These are phyloP conservation scores for Rhynchosporium agropyri DNA, from an alignment of 2,329 filamentous ascomycete species.

Conservation along the genomic window DNA sequence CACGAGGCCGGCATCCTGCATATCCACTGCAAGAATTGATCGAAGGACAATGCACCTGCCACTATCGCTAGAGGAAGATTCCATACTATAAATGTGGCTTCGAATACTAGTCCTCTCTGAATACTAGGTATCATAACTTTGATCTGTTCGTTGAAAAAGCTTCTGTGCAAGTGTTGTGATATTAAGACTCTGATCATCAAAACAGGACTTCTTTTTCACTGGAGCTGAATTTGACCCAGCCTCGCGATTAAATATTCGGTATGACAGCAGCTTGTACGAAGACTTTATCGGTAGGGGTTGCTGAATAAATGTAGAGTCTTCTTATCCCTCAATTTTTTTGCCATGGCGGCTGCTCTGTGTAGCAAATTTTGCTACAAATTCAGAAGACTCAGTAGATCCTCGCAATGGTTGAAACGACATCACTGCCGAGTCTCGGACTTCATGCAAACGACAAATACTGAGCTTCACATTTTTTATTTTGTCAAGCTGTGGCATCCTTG, in stretches of 20 bases:
- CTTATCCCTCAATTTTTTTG: neutral
- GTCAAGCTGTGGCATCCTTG: neutral
- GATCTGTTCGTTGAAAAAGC: too few species aligned
- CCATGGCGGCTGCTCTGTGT: neutral
- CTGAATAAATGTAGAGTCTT: too few species aligned
- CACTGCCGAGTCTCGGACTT: neutral
- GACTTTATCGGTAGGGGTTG: neutral
- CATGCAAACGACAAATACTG: neutral
- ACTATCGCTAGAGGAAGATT: too few species aligned
- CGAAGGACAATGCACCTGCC: too few species aligned
- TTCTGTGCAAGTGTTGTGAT: too few species aligned
- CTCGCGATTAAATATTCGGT: neutral
- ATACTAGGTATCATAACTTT: too few species aligned
- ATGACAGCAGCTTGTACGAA: neutral
- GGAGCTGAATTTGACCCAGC: neutral
- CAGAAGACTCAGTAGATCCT: neutral
- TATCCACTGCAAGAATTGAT: too few species aligned
- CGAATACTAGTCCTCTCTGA: too few species aligned
- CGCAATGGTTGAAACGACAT: neutral
- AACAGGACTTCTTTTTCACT: too few species aligned
- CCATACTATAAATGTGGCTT: too few species aligned
- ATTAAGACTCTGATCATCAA: too few species aligned
- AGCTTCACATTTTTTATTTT: neutral
- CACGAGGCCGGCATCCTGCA: too few species aligned
- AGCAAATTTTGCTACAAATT: neutral